Base-by-base conservation (phyloP, 257 asterid species). In the Petrea volubilis region DNA sequence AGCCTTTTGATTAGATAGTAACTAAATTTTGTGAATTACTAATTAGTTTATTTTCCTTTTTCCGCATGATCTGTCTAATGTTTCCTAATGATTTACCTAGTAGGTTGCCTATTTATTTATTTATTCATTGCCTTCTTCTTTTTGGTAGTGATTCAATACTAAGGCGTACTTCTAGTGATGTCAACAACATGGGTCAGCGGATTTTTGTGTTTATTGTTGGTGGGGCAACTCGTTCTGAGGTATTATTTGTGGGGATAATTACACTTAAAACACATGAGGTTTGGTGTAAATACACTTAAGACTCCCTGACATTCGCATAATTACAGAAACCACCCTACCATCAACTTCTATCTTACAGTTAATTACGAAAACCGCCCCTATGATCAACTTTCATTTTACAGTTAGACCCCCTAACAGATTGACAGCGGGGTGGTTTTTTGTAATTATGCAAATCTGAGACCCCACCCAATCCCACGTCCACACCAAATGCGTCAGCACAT, bases 151-250 rank as follows among this genome's bases (percentile, higher is more conserved):
- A 87, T 80, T 85, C 91, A 17, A 49, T 85, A 60, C 71, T 85
- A 73, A 77, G 88, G 78, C 91, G 83, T 74, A 86, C 91, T 7
- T 87, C 94, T 36, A 87, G 91, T 49, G 94, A 85, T 73, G 78
- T 81, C 75, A 83, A 79, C 86, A 85, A 83, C 74, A 83, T 83
- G 87, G 91, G 94, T 51, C 84, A 79, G 74, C 89, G 91, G 14
- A 81, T 87, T 66, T 85, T 87, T 78, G 88, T 87, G 36, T 87
- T 87, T 76, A 81, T 87, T 66, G 91, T 85, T 80, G 94, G 94
- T 36, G 94, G 94, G 40, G 89, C 94, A 33, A 87, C 91, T 43
- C 82, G 94, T 60, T 85, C 94, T 44, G 91, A 87, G 94, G 89
- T 85, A 73, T 63, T 66, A 25, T 47, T 17, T 25, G 4, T 13